Evolutionary conservation across 139 green algal species (phyloP), one percentile per base, ranked within the genome.

Genomic region (Chlamydomonas incerta): DNA sequence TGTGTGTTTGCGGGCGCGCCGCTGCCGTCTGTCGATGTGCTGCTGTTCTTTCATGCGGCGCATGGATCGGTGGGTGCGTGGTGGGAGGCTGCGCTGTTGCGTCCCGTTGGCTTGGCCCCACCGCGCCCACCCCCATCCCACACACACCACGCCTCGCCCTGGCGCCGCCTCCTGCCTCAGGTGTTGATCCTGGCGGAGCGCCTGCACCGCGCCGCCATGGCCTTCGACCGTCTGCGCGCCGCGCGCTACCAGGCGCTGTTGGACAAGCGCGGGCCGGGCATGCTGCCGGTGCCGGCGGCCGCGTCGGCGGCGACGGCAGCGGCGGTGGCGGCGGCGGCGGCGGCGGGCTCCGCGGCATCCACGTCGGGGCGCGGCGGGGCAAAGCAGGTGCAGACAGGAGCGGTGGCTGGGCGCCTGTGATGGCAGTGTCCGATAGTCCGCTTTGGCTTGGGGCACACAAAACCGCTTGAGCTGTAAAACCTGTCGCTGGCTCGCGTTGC

Each of bases 161-260:
- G 6, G 41, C 14, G 41, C 41, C 13, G 3, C 26, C 21, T 3
- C 70, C 50, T 2, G 2, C 23, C 23, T 2, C 86, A 95, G 90
- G 95, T 97, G 57, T 85, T 98, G 46, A 93, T 95, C 20, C 88
- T 98, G 29, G 93, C 87, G 5, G 95, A 98, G 91, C 88, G 83
- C 29, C 84, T 98, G 70, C 82, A 91, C 0, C 52, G 71, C 0
- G 87, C 93, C 13, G 89, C 82, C 1, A 66, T 68, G 10, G 75
- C 62, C 26, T 98, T 98, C 86, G 95, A 98, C 82, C 80, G 87
- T 18, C 90, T 91, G 63, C 74, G 94, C 1, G 86, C 87, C 14
- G 71, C 88, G 35, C 91, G 93, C 29, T 95, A 95, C 85, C 90
- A 93, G 86, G 92, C 95, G 74, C 80, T 86, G 29, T 28, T 93